Conservation (phyloP, 2,329 filamentous ascomycete species). For the Fusarium chaquense region DNA sequence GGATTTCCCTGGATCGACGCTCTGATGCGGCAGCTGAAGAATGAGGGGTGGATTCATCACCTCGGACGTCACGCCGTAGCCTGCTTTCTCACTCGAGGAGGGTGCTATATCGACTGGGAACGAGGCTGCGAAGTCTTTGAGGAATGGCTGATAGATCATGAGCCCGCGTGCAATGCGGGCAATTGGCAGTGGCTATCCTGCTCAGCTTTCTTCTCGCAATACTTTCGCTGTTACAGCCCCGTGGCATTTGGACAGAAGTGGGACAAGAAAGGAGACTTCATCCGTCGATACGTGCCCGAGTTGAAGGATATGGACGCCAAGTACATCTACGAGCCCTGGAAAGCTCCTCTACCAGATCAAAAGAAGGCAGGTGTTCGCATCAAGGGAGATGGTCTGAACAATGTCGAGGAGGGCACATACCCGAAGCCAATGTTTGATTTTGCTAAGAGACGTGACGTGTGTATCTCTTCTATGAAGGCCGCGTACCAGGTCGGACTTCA, state of each 20-base stretch:
- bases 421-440: slow-evolving; percentile 86
- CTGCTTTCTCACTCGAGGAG: slow-evolving; percentile 83
- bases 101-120: slow-evolving; percentile 84
- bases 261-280: slow-evolving; percentile 75
- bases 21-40: slow-evolving; percentile 78
- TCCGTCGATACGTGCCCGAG: slow-evolving; percentile 76
- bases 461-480: slow-evolving; percentile 76
- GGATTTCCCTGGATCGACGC: slow-evolving; percentile 87
- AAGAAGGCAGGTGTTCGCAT: slow-evolving; percentile 75
- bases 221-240: slow-evolving; percentile 77
- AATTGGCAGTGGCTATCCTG: slow-evolving; percentile 86
- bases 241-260: slow-evolving; percentile 80
- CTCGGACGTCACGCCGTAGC: slow-evolving; percentile 82
- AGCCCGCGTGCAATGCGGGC: slow-evolving; percentile 77
- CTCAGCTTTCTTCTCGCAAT: slow-evolving; percentile 80
- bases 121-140: slow-evolving; percentile 83
- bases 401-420: slow-evolving; percentile 65
- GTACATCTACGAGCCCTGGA: slow-evolving; percentile 85
- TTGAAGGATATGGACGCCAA: slow-evolving; percentile 71
- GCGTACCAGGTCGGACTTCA: slow-evolving; percentile 75
- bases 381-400: slow-evolving; percentile 63
- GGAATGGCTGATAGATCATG: slow-evolving; percentile 80
- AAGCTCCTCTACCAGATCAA: slow-evolving; percentile 75
- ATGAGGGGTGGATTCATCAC: slow-evolving; percentile 85
- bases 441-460: slow-evolving; percentile 68